Conservation (phyloP, 495 filamentous ascomycete species). For the Neurospora hispaniola region DNA sequence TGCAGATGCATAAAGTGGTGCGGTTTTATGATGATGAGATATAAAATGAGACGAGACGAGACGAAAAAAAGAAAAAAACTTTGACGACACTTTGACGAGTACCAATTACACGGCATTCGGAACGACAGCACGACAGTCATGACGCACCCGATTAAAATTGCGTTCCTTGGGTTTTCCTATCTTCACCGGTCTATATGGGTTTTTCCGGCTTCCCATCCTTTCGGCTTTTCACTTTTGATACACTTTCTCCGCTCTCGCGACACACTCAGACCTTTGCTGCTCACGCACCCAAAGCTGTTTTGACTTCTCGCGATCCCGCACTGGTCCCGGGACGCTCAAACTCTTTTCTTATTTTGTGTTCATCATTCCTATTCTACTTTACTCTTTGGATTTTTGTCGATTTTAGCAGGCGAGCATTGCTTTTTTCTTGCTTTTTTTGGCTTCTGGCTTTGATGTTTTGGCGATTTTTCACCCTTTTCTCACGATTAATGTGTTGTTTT, state of each 20-base stretch:
- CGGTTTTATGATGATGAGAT: conserved; percentile 3
- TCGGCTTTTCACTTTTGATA: conserved; percentile 10
- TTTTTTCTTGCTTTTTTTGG: conserved; percentile 15
- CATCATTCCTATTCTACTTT: conserved; percentile 10
- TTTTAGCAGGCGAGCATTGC: conserved; percentile 24
- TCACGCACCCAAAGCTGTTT: conserved; percentile 27
- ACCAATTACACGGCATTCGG: background rate
- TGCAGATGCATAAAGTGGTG: conserved; percentile 24
- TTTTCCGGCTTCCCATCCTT: conserved; percentile 8
- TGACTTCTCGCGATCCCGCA: conserved; percentile 12
- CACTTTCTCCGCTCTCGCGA: conserved; percentile 28
- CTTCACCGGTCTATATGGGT: conserved; percentile 11
- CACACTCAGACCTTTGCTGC: conserved; percentile 25
- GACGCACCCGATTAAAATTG: background rate
- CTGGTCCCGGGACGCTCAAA: conserved; percentile 8
- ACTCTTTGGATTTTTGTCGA: conserved; percentile 4
- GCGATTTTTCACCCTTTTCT: conserved; percentile 4
- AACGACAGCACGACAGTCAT: background rate
- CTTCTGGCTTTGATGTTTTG: conserved; percentile 13
- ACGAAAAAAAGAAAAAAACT: conserved; percentile 1
- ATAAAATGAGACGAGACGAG: background rate
- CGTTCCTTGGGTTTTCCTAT: conserved; percentile 18
- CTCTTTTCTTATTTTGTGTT: conserved; percentile 14
- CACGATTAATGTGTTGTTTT: conserved; percentile 4
- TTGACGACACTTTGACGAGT: background rate